Base-by-base conservation (phyloP, 371 early-diverging fungal species). In the Lichtheimia hyalospora region DNA sequence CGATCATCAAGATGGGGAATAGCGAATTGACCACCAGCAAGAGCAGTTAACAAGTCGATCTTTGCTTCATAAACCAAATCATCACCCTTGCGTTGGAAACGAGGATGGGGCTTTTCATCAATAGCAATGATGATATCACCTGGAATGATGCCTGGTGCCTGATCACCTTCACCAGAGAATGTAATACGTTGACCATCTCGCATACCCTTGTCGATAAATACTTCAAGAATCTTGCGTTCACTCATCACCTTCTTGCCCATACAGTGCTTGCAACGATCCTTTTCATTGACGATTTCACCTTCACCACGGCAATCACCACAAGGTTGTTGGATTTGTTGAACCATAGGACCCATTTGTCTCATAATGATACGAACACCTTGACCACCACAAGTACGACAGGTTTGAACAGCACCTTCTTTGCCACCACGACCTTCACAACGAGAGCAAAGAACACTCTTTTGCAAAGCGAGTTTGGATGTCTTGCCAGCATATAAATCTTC, bases 301-400 rank as follows among this genome's bases (percentile, higher is more conserved):
- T 85, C 86, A 54, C 95, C 98, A 52, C 83, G 81, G 82, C 97
- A 97, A 52, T 84, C 88, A 13, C 78, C 78, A 82, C 99, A 98
- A 27, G 92, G 87, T 69, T 93, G 91, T 74, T 97, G 97, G 74
- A 96, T 90, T 81, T 96, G 97, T 82, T 98, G 99, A 57, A 97
- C 88, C 93, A 97, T 96, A 53, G 96, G 96, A 28, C 98, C 98
- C 81, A 97, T 90, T 77, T 96, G 98, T 52, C 97, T 83, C 69
- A 94, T 83, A 59, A 88, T 86, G 20, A 95, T 75, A 67, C 89
- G 88, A 64, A 92, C 70, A 77, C 97, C 97, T 62, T 89, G 84
- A 51, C 97, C 97, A 39, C 85, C 68, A 82, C 97, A 97, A 34
- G 79, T 79, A 46, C 58, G 44, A 78, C 97, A 97, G n/a, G 84